phyloP scores from a whole-genome alignment of 1,284 basidiomycete genomes.

The Melampsora americana region DNA sequence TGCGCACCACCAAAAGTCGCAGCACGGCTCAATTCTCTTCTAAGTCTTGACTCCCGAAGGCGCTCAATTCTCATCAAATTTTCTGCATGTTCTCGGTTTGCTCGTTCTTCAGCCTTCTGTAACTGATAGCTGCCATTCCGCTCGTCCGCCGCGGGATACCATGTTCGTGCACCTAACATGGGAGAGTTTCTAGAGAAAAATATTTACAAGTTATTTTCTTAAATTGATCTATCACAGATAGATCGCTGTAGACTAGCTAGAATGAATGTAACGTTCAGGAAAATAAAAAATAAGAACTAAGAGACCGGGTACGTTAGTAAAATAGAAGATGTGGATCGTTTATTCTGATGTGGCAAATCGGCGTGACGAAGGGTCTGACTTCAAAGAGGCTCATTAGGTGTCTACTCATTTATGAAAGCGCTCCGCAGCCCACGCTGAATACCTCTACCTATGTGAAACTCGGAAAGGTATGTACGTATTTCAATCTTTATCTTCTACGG shows the following conservation, averaged over 20 bases:
- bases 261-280: neutral
- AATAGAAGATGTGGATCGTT: too few relatives aligned
- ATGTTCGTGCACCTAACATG: constrained; percentile 22
- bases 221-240: constrained; percentile 9
- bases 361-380: neutral
- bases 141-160: constrained; percentile 33
- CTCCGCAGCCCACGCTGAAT: too few relatives aligned
- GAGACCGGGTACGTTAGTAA: too few relatives aligned
- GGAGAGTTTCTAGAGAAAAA: neutral
- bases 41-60: neutral
- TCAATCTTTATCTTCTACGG: too few relatives aligned
- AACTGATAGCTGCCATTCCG: constrained; percentile 27
- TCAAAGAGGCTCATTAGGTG: neutral
- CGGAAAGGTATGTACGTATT: too few relatives aligned
- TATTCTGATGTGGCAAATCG: neutral
- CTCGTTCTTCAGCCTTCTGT: constrained; percentile 26
- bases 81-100: constrained; percentile 10
- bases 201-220: neutral
- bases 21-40: neutral
- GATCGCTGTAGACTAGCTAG: neutral
- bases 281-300: too few relatives aligned
- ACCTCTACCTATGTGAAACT: too few relatives aligned
- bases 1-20: neutral
- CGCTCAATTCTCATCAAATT: constrained; percentile 23
- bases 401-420: neutral